A percentile compares a stretch with the other conserved stretches of the same genome.
Conservation (phyloP, 1,284 basidiomycete species). For the Cystobasidium slooffiae region DNA sequence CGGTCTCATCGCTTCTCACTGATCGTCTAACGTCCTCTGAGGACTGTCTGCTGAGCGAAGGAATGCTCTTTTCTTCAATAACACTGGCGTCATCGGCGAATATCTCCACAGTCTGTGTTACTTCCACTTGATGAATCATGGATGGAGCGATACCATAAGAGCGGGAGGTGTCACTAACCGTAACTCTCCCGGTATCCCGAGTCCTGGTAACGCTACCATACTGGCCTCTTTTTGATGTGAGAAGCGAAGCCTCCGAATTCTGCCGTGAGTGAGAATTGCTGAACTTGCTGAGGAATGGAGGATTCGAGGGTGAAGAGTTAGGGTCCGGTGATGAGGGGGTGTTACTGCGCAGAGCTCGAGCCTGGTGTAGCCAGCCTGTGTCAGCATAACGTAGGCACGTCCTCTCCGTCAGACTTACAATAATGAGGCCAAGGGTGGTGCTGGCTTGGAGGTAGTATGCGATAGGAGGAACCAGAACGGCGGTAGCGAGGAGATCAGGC, state of each 20-base stretch:
- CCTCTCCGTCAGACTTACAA: conserved; percentile 17
- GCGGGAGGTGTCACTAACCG: neutral
- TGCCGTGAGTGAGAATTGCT: conserved; percentile 14
- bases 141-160: conserved; percentile 32
- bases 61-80: neutral
- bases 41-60: neutral
- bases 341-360: neutral
- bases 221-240: neutral
- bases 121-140: conserved; percentile 30
- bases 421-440: conserved; percentile 14
- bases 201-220: neutral
- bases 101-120: conserved; percentile 18
- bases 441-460: conserved; percentile 31
- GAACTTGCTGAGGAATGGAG: neutral
- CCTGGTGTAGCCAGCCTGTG: neutral
- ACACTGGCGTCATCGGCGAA: conserved; percentile 19
- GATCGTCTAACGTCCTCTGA: neutral
- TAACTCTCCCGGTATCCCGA: neutral
- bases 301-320: neutral
- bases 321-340: neutral
- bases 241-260: conserved; percentile 9
- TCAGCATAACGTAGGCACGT: neutral
- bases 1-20: neutral
- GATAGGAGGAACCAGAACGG: conserved; percentile 22
- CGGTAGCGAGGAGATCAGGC: conserved; percentile 20